Percentiles rank a stretch among this genome's conserved stretches.
These are phyloP conservation scores for Chlorella sp. DNA, from an alignment of 139 green algal species.

Conservation along the genomic window DNA sequence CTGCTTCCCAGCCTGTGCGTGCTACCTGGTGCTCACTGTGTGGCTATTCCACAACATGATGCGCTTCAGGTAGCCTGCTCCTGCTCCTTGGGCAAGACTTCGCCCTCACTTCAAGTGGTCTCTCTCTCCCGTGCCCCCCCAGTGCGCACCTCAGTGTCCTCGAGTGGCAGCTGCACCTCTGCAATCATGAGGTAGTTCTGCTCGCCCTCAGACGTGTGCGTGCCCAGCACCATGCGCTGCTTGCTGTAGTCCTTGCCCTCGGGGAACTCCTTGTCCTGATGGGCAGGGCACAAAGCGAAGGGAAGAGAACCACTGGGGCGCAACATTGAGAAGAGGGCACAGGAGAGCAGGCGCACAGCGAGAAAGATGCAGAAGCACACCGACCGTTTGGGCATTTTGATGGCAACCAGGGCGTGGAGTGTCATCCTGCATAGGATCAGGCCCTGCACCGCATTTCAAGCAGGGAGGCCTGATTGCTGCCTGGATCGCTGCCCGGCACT, in stretches of 20 bases:
- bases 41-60: no score
- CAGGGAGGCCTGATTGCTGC: neutral
- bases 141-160: slow-evolving; percentile 89
- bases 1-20: no score
- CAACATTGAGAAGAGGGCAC: no score
- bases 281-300: neutral
- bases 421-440: no score
- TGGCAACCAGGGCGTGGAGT: neutral
- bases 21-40: no score
- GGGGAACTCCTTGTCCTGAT: slow-evolving; percentile 42
- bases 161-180: slow-evolving; percentile 87
- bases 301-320: no score
- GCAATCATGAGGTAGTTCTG: slow-evolving; percentile 99
- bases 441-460: no score
- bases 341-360: no score
- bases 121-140: no score
- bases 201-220: slow-evolving; percentile 95
- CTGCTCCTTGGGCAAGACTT: no score
- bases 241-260: slow-evolving; percentile 76
- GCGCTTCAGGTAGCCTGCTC: no score
- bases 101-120: neutral
- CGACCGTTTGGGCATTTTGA: neutral
- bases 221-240: slow-evolving; percentile 95
- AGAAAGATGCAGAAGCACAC: no score
- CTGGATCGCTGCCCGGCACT: slow-evolving; percentile 3